Evolutionary conservation across 2,329 filamentous ascomycete genomes (phyloP).

Genomic region (Chrysoporthe cubensis): DNA sequence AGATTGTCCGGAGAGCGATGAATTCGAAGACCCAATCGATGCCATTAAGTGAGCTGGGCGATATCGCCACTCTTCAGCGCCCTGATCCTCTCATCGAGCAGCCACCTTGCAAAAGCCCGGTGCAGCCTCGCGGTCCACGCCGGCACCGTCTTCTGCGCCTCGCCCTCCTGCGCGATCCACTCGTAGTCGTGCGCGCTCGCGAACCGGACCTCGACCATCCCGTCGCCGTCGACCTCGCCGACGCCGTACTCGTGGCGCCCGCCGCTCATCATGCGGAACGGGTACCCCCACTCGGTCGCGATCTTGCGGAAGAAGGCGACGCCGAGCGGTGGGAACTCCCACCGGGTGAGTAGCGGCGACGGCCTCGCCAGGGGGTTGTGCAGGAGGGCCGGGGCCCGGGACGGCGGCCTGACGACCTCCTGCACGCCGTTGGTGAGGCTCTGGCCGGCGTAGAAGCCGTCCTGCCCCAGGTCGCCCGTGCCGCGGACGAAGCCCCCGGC

Average conservation of each 20-base stretch:
- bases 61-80: too few species aligned
- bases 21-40: too few species aligned
- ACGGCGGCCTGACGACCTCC: conserved; percentile 16
- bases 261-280: conserved; percentile 20
- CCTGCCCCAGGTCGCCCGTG: conserved; percentile 8
- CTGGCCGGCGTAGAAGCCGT: conserved; percentile 13
- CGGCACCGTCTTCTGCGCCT: too few species aligned
- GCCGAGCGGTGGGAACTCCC: conserved; percentile 11
- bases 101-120: background rate
- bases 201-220: conserved; percentile 18
- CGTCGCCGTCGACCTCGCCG: conserved; percentile 4
- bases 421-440: conserved; percentile 13
- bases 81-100: background rate
- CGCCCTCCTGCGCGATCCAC: background rate
- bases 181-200: conserved; percentile 20
- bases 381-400: conserved; percentile 9
- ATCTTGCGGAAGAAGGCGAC: conserved; percentile 14
- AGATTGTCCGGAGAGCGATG: too few species aligned
- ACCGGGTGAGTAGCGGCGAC: conserved; percentile 14
- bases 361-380: conserved; percentile 6
- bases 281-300: conserved; percentile 21
- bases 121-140: background rate
- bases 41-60: too few species aligned
- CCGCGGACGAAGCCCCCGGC: conserved; percentile 6
- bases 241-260: conserved; percentile 19